Base-by-base conservation (phyloP, 2,329 filamentous ascomycete genomes). In the Trichoderma sp. region DNA sequence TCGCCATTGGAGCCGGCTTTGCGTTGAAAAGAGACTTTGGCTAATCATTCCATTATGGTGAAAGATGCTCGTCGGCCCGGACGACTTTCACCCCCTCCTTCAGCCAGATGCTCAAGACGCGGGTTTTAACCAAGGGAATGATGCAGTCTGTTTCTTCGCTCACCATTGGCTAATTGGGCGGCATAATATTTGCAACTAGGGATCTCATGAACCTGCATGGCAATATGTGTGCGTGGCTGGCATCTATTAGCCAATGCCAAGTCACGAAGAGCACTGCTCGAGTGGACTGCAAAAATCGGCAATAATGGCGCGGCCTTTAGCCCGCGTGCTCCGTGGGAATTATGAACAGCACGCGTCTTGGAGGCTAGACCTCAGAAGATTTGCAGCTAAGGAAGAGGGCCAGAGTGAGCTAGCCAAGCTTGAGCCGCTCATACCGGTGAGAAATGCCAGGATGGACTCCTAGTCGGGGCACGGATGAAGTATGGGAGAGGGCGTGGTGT, bases 251-350 rank as follows among this genome's bases (percentile, higher is more conserved):
- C 35, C 65, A n/a, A 47, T 33, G 43, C 19, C 29, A 19, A 68
- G 40, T 35, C 56, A 14, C 37, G 31, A 60, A 52, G 16, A 29
- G 37, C 16, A 68, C 33, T 16, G 21, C 11, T 10, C 47, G 10
- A 11, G 47, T 24, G 24, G 65, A 21, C 57, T 52, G 7, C 33
- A 37, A 35, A 59, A 29, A 11, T 40, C n/a, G 56, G 31, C 56
- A 37, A 52, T 43, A 60, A 21, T 33, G 56, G 56, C 21, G 33
- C 43, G 43, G 40, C 24, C 10, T 53, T 60, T 68, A 29, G 64
- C 29, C 64, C 43, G 24, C 14, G 56, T 53, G 16, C 40, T 43
- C 40, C 43, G 65, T 53, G 40, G 49, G 43, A 43, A 21, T 2
- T n/a, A 19, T 33, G 43, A 43, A 31, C 21, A 59, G 16, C 29